Evolutionary conservation across 1,284 basidiomycete genomes (phyloP).

Genomic region (Trichosporon sp.): DNA sequence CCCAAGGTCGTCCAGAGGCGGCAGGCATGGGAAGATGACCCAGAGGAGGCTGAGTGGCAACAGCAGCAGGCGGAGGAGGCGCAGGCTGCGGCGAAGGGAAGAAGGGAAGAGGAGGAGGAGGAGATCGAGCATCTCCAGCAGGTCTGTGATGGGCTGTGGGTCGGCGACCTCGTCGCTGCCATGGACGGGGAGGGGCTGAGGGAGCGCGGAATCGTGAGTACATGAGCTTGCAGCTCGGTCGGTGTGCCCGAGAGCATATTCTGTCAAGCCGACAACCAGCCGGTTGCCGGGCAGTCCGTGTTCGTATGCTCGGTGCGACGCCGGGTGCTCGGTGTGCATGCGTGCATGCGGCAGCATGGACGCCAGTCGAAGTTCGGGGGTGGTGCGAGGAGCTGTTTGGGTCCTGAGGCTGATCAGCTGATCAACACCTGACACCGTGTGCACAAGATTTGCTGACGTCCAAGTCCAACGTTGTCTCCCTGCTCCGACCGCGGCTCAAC

Average conservation of each 20-base stretch:
- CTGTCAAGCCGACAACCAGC: not conserved
- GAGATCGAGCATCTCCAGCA: conserved; percentile 51
- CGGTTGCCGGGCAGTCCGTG: not conserved
- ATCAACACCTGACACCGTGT: not conserved
- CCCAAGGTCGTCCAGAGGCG: conserved; percentile 22
- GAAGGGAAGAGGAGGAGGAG: conserved; percentile 26
- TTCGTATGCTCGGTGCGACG: not conserved
- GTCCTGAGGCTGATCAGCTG: not conserved
- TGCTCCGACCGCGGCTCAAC: conserved; percentile 47
- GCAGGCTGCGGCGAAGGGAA: no score
- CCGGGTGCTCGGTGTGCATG: not conserved
- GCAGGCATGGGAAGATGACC: conserved; percentile 36
- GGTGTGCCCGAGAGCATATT: not conserved
- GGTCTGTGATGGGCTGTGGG: conserved; percentile 54
- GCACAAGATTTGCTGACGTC: not conserved
- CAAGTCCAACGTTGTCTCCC: conserved; percentile 52
- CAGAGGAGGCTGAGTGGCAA: conserved; percentile 39
- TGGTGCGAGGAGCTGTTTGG: not conserved
- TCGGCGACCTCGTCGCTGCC: conserved; percentile 55
- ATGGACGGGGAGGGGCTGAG: conserved; percentile 50
- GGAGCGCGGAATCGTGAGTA: conserved; percentile 50
- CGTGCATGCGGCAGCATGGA: not conserved
- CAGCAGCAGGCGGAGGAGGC: conserved; percentile 31
- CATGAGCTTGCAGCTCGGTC: not conserved
- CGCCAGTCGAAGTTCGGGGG: not conserved